These are phyloP conservation scores for Canariomyces notabilis DNA, from an alignment of 2,329 filamentous ascomycete species.

Conservation along the genomic window DNA sequence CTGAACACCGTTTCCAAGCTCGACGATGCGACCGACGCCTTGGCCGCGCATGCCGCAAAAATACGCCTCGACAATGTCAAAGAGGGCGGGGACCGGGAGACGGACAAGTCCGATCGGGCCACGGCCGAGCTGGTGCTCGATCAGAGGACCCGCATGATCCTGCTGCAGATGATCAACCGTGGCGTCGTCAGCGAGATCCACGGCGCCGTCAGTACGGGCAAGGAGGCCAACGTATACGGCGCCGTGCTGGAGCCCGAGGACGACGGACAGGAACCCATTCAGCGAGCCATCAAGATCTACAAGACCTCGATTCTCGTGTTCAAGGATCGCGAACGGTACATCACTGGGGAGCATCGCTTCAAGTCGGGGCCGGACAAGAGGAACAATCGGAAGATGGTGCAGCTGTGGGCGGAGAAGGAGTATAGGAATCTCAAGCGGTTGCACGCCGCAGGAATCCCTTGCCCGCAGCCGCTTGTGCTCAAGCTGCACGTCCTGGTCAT, in stretches of 20 bases:
- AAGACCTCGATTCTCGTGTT: constrained; percentile 97
- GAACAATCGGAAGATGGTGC: constrained; percentile 95
- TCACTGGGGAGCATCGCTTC: constrained; percentile 91
- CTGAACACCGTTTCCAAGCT: constrained; percentile 75
- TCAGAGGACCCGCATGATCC: constrained; percentile 87
- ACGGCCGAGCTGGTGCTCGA: constrained; percentile 94
- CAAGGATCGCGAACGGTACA: constrained; percentile 95
- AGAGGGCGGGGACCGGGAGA: constrained; percentile 51
- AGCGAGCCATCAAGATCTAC: constrained; percentile 96
- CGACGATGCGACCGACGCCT: constrained; percentile 81
- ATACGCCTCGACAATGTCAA: constrained; percentile 70
- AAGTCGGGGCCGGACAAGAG: constrained; percentile 87
- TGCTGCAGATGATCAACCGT: constrained; percentile 93
- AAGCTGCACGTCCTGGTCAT: constrained; percentile 95
- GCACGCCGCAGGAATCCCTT: constrained; percentile 77
- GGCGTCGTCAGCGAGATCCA: constrained; percentile 86
- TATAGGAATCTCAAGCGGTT: constrained; percentile 89
- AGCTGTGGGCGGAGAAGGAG: constrained; percentile 98
- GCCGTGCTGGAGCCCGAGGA: constrained; percentile 62
- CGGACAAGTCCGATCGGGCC: constrained; percentile 88
- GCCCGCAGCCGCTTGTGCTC: constrained; percentile 81
- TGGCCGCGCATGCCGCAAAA: constrained; percentile 80
- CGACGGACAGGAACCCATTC: constrained; percentile 50
- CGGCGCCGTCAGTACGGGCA: constrained; percentile 91
- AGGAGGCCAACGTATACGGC: constrained; percentile 97